Evolutionary conservation across 2,329 filamentous ascomycete genomes (phyloP).

Genomic region (Raffaelea albimanens): DNA sequence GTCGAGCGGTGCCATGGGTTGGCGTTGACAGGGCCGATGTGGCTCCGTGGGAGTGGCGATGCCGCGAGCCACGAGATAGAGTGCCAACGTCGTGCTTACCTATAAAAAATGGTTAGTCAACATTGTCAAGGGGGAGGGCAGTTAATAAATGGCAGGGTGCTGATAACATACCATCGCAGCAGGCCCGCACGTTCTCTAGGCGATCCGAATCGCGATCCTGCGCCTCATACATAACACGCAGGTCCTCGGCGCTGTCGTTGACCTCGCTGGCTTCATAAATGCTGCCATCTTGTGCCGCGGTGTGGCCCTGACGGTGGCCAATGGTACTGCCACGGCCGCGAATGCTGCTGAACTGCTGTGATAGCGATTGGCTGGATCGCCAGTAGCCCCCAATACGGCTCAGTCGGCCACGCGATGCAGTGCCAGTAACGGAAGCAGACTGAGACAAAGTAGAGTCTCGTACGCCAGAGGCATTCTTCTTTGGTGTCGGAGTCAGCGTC

Average conservation of each 20-base stretch:
- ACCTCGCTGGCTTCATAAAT: slow-evolving; percentile 48
- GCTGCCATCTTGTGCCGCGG: slow-evolving; percentile 20
- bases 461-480: slow-evolving; percentile 22
- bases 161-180: slow-evolving; percentile 76
- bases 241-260: slow-evolving; percentile 73
- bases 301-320: slow-evolving; percentile 2
- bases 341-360: slow-evolving; percentile 40
- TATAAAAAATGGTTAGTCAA: slow-evolving; percentile 18
- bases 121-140: not conserved
- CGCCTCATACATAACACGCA: slow-evolving; percentile 68
- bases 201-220: slow-evolving; percentile 69
- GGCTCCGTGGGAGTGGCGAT: slow-evolving; percentile 11
- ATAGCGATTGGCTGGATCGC: slow-evolving; percentile 33
- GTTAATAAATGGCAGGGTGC: not conserved
- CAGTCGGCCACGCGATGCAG: slow-evolving; percentile 34
- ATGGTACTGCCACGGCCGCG: slow-evolving; percentile 38
- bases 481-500: slow-evolving; percentile 44
- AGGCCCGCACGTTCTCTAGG: slow-evolving; percentile 91
- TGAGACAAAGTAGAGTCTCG: slow-evolving; percentile 16
- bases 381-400: slow-evolving; percentile 53
- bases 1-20: slow-evolving; percentile 7
- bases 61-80: slow-evolving; percentile 26
- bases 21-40: slow-evolving; percentile 8
- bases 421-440: slow-evolving; percentile 15
- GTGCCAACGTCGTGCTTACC: slow-evolving; percentile 67